These are phyloP conservation scores for Amborella trichopoda DNA, from an alignment of 164 flowering plant species.

Conservation along the genomic window DNA sequence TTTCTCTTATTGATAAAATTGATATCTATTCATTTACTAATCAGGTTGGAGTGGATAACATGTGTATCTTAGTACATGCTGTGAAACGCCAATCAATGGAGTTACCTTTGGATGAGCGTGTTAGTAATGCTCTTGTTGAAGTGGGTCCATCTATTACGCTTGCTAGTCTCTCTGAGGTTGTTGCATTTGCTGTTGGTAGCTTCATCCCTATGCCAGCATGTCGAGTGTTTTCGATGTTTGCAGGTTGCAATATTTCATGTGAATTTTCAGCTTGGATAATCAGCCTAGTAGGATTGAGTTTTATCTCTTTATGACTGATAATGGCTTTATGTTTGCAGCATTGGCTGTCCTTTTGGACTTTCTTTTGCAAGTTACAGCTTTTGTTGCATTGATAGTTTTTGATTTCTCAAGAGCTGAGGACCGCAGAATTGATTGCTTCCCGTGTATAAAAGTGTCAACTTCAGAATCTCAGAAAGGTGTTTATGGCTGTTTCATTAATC, in stretches of 20 bases:
- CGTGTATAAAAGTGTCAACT: constrained; percentile 53
- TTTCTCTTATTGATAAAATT: no score
- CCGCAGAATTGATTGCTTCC: constrained; percentile 83
- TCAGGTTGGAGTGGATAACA: constrained; percentile 98
- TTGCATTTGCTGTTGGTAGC: constrained; percentile 97
- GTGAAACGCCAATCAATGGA: constrained; percentile 76
- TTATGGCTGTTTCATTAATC: background rate
- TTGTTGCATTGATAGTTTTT: constrained; percentile 87
- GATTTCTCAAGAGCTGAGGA: constrained; percentile 81
- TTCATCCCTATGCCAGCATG: constrained; percentile 98
- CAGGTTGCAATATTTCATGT: constrained; percentile 58
- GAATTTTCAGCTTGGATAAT: no score
- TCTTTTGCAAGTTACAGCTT: constrained; percentile 94
- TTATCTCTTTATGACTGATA: constrained; percentile 1
- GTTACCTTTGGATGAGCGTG: constrained; percentile 68
- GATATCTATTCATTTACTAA: background rate
- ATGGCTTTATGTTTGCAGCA: no score
- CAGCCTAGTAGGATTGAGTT: no score
- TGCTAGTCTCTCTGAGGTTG: constrained; percentile 84
- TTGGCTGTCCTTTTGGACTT: constrained; percentile 95
- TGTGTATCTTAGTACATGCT: constrained; percentile 95
- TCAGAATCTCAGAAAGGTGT: constrained; percentile 42
- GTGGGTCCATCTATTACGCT: constrained; percentile 97
- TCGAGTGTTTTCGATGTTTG: constrained; percentile 98
- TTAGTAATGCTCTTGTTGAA: constrained; percentile 92